A percentile compares a stretch with the other conserved stretches of the same genome.
Conservation (phyloP, 192 early-diverging fungal species). For the Coemansia sp. region DNA sequence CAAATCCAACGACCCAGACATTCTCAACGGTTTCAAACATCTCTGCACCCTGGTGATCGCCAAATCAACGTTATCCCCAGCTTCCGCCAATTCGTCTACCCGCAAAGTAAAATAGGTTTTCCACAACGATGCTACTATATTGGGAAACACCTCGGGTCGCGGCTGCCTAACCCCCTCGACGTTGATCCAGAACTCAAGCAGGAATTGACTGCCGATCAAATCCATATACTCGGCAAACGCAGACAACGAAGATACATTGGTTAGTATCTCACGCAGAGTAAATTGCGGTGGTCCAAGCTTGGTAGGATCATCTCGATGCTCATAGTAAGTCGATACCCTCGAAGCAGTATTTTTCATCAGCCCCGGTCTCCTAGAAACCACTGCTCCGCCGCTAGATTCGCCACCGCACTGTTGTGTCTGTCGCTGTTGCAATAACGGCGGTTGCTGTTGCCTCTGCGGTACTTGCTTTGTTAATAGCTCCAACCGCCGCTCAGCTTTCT, state of each 20-base stretch:
- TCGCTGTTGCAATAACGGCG: background rate
- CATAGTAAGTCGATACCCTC: conserved; percentile 48
- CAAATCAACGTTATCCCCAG: conserved; percentile 25
- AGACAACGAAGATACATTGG: conserved; percentile 64
- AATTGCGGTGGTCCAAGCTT: conserved; percentile 53
- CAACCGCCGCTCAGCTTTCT: conserved; percentile 72
- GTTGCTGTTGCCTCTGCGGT: conserved; percentile 7
- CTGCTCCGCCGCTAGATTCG: background rate
- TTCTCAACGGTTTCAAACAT: conserved; percentile 30
- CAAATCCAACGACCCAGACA: conserved; percentile 16
- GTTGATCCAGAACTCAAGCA: conserved; percentile 75
- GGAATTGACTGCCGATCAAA: conserved; percentile 59
- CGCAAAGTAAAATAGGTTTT: conserved; percentile 55
- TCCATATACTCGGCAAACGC: conserved; percentile 85
- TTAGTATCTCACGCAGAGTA: conserved; percentile 61
- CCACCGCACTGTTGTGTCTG: background rate
- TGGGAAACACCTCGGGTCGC: conserved; percentile 17
- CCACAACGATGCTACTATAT: conserved; percentile 48
- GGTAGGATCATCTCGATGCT: conserved; percentile 46
- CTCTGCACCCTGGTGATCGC: conserved; percentile 39
- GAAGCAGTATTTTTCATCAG: conserved; percentile 4
- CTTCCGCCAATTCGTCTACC: conserved; percentile 41
- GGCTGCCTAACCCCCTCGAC: conserved; percentile 62
- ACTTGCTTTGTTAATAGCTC: conserved; percentile 30
- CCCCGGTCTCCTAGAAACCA: background rate